Base-by-base conservation (phyloP, 768 basidiomycete genomes). In the Rhizopogon sp. region DNA sequence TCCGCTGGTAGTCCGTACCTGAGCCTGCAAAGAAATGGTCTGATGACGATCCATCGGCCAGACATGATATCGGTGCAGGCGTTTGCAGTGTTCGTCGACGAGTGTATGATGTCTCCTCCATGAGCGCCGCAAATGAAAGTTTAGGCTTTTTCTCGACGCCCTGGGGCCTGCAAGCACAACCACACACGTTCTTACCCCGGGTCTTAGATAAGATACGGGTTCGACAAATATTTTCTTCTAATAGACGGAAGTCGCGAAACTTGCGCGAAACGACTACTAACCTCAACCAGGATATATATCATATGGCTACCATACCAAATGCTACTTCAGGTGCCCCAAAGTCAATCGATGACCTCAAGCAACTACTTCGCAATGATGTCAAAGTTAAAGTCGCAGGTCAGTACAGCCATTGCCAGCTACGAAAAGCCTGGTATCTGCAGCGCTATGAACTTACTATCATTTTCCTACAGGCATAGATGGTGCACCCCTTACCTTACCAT, bases 341-440 rank as follows among this genome's bases (percentile, higher is more conserved):
- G 39, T 79, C 81, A 35, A 57, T 85, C 1, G 69, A 82, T 8
- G 83, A 90, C 6, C 76, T 97, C 51, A 69, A 76, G 56, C 39
- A 62, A 5, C 64, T 83, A 13, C 73, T 96, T 50, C 55, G 61
- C 37, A 3, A 78, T 62, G 92, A 95, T 67, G 80, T 72, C 65
- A 97, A 96, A 72, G 84, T 98, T 64, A 96, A 97, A 74, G 90
- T 98, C 31, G 95, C 93, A 51, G 94, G 94, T 92, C 50, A 58
- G 83, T 71, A 25, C 46, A 43, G 41, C 14, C 31, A 37, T 55
- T 29, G 14, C 17, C 35, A 22, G 9, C 14, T 37, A 0, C 49
- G 37, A 25, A 54, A 50, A 41, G 41, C n/a, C 33, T 40, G 17
- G 1, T 25, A 25, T 5, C 25, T 5, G 4, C 4, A 25, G 25